Percentiles rank a stretch among this genome's conserved stretches.
phyloP scores from a whole-genome alignment of 495 filamentous ascomycete genomes.

The Penicillium mononematosum region DNA sequence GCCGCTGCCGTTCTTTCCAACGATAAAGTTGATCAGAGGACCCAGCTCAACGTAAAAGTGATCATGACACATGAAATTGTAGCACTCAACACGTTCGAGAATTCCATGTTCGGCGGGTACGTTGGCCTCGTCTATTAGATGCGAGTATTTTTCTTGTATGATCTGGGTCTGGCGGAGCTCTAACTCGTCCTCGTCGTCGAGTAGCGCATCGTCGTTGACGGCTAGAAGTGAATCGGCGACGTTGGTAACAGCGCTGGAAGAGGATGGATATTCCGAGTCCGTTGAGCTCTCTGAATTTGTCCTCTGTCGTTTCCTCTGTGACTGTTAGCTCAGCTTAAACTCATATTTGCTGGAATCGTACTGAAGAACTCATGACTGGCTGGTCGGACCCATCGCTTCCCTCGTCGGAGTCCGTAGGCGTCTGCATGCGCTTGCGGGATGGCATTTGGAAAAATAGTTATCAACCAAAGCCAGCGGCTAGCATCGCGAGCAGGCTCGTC shows the following conservation, averaged over 20 bases:
- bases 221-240: constrained; percentile 32
- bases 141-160: constrained; percentile 56
- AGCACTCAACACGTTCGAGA: constrained; percentile 76
- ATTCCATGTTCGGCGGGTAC: constrained; percentile 78
- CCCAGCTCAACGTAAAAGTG: constrained; percentile 78
- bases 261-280: constrained; percentile 23
- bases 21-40: constrained; percentile 94
- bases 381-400: constrained; percentile 44
- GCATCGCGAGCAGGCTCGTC: constrained; percentile 5
- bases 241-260: constrained; percentile 26
- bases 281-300: constrained; percentile 7
- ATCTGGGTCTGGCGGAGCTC: constrained; percentile 72
- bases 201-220: constrained; percentile 32
- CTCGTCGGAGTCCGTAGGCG: constrained; percentile 45
- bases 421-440: constrained; percentile 49
- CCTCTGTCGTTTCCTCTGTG: constrained; percentile 44
- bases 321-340: background rate
- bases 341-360: constrained; percentile 26
- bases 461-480: background rate
- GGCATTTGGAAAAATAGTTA: constrained; percentile 25
- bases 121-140: constrained; percentile 60
- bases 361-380: constrained; percentile 38
- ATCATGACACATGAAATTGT: constrained; percentile 94
- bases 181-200: constrained; percentile 48
- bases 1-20: constrained; percentile 97